A percentile compares a stretch with the other conserved stretches of the same genome.
phyloP scores from a whole-genome alignment of 2,329 filamentous ascomycete species.

The Cyanodermella asteris region DNA sequence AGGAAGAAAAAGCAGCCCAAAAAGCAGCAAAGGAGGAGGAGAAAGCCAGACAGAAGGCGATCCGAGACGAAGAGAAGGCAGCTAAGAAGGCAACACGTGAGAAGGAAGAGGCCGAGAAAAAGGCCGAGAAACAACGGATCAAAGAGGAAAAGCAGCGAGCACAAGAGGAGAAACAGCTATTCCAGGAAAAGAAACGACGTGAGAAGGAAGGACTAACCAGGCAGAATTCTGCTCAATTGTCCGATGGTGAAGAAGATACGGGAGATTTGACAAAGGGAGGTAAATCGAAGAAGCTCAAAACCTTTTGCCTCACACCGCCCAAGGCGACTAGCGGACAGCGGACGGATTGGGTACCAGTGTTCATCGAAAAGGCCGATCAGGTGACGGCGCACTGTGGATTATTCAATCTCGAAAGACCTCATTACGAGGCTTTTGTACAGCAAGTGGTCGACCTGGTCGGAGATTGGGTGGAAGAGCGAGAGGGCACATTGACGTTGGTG shows the following conservation, averaged over 20 bases:
- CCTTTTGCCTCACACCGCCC: constrained; percentile 57
- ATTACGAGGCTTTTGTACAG: constrained; percentile 57
- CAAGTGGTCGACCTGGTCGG: constrained; percentile 47
- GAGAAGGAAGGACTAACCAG: too few species aligned
- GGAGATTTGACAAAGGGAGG: too few species aligned
- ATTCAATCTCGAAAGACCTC: constrained; percentile 32
- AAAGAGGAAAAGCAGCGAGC: constrained; percentile 6
- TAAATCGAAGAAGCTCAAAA: too few species aligned
- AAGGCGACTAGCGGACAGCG: constrained; percentile 37
- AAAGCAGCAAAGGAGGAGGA: constrained; percentile 10
- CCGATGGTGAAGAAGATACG: too few species aligned
- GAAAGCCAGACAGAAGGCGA: constrained; percentile 13
- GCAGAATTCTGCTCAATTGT: too few species aligned
- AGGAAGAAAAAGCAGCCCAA: constrained; percentile 15
- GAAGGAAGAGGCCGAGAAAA: constrained; percentile 7
- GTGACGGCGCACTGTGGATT: constrained; percentile 32
- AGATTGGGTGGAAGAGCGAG: constrained; percentile 47
- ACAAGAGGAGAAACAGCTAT: constrained; percentile 2
- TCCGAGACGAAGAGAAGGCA: constrained; percentile 11
- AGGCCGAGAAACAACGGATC: constrained; percentile 9
- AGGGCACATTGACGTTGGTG: too few species aligned
- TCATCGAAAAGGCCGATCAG: constrained; percentile 68
- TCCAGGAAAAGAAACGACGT: constrained; percentile 16
- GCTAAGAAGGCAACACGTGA: constrained; percentile 11
- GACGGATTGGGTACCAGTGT: constrained; percentile 53